Evolutionary conservation across 2,329 filamentous ascomycete genomes (phyloP), one percentile per base, ranked within the genome.

Genomic region (Fusarium sp.): DNA sequence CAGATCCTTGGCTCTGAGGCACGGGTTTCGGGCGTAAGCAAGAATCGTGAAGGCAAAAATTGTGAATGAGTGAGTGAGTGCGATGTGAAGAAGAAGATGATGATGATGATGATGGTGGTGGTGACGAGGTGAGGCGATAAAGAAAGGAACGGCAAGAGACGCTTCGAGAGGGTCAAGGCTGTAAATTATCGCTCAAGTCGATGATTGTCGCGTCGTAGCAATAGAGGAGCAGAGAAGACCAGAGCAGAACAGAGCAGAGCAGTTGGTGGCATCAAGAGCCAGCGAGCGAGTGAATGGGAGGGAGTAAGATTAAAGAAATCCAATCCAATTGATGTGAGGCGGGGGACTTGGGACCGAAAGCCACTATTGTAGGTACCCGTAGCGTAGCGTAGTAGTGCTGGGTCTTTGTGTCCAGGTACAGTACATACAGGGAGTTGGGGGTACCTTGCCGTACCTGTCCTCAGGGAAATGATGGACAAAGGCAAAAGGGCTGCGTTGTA

Each of bases 231-330:
- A 73, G 66, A 73, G 48, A n/a, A 41, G 47, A 50, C 7, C 26
- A 50, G 45, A 74, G 39, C 66, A 50, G 45, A 74, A 36, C 66
- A 50, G 45, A 48, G 9, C 14, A 48, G 34, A 74, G 34, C 66
- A 74, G 71, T 62, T 58, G 62, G 58, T 59, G 58, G 71, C 71
- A 73, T 74, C 62, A 58, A 73, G 62, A 74, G 51, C 62, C 56
- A 71, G 69, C 34, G 54, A 63, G 36, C 38, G 28, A 65, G 60
- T 55, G 51, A 55, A 55, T 51, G 59, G 68, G 58, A 68, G 66
- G 66, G 71, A 73, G 66, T 73, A 73, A 73, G 66, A 73, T 73
- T 72, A 73, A 74, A 72, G 71, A 72, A 65, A 68, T 47, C 51
- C 66, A 65, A 44, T 47, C 60, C 65, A 56, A 73, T 73, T 71